phyloP scores from a whole-genome alignment of 768 basidiomycete species.

The Leccinum rimulosum region DNA sequence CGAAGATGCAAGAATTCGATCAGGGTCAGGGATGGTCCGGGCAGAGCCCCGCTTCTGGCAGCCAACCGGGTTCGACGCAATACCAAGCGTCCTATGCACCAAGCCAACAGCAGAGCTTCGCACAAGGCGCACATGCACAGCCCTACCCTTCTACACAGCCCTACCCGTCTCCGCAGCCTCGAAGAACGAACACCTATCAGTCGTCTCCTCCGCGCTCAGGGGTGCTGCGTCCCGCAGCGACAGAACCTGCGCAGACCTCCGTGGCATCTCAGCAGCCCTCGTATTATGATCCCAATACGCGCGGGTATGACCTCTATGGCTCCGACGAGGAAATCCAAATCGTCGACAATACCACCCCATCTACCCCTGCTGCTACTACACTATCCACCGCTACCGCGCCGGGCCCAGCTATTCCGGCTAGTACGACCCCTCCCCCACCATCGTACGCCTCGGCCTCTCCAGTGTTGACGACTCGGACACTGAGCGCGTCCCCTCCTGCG shows the following conservation, averaged over 20 bases:
- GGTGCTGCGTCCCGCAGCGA: background rate
- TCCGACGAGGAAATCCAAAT: conserved; percentile 16
- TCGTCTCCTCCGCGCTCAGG: background rate
- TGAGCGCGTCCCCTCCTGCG: background rate
- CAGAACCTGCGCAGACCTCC: background rate
- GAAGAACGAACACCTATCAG: conserved; percentile 6
- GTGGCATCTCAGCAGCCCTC: conserved; percentile 21
- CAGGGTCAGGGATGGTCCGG: conserved; percentile 34
- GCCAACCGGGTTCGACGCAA: background rate
- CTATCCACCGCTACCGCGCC: background rate
- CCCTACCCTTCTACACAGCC: conserved; percentile 1
- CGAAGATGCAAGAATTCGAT: conserved; percentile 82
- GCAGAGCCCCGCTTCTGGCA: conserved; percentile 3
- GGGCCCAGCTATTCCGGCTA: background rate
- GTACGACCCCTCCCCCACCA: background rate
- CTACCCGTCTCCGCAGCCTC: background rate
- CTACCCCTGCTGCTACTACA: background rate
- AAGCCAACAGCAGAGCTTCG: background rate
- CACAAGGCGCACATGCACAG: conserved; percentile 7
- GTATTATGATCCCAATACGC: conserved; percentile 37
- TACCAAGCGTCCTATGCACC: background rate
- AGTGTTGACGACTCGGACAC: background rate
- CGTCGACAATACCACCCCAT: background rate
- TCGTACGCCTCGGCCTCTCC: conserved; percentile 10
- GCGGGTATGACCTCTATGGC: conserved; percentile 28